Conservation (phyloP, 2,329 filamentous ascomycete genomes). For the Microdochium bolleyi region DNA sequence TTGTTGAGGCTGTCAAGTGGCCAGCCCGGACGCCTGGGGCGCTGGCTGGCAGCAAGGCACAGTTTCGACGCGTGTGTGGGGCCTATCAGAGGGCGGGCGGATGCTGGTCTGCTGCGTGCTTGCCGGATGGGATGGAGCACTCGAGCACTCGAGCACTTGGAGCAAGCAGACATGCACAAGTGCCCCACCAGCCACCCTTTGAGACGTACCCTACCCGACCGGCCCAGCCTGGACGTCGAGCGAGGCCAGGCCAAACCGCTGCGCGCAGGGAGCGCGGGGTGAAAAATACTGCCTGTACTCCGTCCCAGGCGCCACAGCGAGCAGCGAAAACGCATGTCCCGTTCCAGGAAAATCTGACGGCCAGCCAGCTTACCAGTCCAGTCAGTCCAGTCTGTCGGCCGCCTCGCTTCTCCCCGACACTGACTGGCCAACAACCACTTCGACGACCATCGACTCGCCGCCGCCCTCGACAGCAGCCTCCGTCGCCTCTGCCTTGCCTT, state of each 20-base stretch:
- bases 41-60: too few relatives aligned
- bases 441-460: background rate
- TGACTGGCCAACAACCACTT: background rate
- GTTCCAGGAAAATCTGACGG: background rate
- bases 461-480: background rate
- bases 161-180: background rate
- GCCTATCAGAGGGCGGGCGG: too few relatives aligned
- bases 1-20: too few relatives aligned
- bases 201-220: too few relatives aligned
- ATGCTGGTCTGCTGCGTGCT: too few relatives aligned
- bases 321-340: background rate
- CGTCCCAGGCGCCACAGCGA: background rate
- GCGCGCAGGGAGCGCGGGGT: background rate
- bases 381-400: background rate
- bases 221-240: background rate
- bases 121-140: too few relatives aligned
- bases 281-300: slow-evolving; percentile 1
- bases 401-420: background rate
- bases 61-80: too few relatives aligned
- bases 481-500: background rate
- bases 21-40: too few relatives aligned
- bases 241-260: background rate
- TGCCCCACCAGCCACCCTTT: background rate
- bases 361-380: background rate
- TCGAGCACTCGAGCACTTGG: background rate